These are phyloP conservation scores for Metschnikowia santaceciliae DNA, from an alignment of 805 yeast genomes.

Conservation along the genomic window DNA sequence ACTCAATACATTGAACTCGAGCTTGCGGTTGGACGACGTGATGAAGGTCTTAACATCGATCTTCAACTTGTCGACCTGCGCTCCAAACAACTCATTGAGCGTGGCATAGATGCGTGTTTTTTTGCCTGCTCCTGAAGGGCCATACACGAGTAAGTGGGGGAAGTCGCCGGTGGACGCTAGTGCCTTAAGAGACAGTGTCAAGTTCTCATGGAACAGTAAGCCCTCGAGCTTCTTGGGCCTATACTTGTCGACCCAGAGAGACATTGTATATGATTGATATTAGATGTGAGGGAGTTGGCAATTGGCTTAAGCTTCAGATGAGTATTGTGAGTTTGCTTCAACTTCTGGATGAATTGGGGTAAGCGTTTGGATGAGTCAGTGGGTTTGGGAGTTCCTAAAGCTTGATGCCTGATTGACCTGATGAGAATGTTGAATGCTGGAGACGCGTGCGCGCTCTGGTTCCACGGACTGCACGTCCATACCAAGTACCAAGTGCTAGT, in stretches of 20 bases:
- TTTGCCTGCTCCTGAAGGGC: conserved; percentile 97
- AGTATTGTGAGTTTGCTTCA: too few species aligned
- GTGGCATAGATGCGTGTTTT: conserved; percentile 87
- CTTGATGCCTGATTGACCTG: too few species aligned
- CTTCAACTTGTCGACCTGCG: conserved; percentile 72
- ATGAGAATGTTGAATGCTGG: background rate
- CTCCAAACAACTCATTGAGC: conserved; percentile 74
- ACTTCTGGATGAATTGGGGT: too few species aligned
- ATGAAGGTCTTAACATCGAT: conserved; percentile 85
- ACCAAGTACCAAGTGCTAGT: too few species aligned
- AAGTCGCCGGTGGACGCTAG: conserved; percentile 71
- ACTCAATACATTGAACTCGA: conserved; percentile 91
- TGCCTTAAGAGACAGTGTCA: conserved; percentile 62
- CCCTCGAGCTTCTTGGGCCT: conserved; percentile 68
- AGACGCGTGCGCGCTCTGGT: background rate
- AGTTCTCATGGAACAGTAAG: conserved; percentile 62
- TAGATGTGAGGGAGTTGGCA: background rate
- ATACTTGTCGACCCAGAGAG: conserved; percentile 95
- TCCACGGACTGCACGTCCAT: background rate
- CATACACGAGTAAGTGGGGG: conserved; percentile 89
- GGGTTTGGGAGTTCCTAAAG: too few species aligned
- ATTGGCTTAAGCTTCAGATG: background rate
- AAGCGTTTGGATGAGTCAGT: too few species aligned
- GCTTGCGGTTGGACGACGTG: conserved; percentile 67
- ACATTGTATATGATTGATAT: conserved; percentile 45